phyloP scores from a whole-genome alignment of 2,329 filamentous ascomycete genomes.

The Teratosphaeriaceae sp. region DNA sequence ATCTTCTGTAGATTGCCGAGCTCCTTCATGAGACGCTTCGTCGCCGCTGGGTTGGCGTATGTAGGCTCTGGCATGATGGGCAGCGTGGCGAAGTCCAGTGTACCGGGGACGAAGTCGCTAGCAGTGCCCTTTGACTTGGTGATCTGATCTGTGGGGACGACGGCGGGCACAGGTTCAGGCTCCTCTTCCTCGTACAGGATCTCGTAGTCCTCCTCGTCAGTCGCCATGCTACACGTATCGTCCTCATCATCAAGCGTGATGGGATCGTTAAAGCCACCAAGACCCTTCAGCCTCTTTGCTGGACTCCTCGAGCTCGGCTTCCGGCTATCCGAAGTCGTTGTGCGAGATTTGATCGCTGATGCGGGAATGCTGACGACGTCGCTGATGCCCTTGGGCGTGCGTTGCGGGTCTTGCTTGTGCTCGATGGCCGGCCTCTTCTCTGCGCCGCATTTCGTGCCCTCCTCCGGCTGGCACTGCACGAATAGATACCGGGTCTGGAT shows the following conservation, averaged over 20 bases:
- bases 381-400: conserved; percentile 36
- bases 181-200: conserved; percentile 31
- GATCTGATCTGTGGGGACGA: not conserved
- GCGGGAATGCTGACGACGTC: conserved; percentile 46
- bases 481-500: conserved; percentile 86
- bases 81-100: conserved; percentile 55
- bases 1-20: conserved; percentile 57
- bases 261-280: conserved; percentile 27
- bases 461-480: conserved; percentile 35
- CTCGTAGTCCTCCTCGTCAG: conserved; percentile 41
- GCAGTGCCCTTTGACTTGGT: conserved; percentile 2
- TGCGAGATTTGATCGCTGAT: conserved; percentile 43
- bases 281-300: conserved; percentile 19
- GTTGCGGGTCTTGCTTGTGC: conserved; percentile 34
- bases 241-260: conserved; percentile 34
- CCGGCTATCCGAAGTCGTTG: conserved; percentile 8
- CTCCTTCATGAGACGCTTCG: conserved; percentile 57
- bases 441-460: no score
- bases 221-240: conserved; percentile 42
- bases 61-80: conserved; percentile 58
- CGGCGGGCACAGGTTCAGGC: conserved; percentile 8
- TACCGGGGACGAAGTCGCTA: conserved; percentile 20
- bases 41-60: conserved; percentile 58
- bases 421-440: conserved; percentile 13
- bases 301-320: conserved; percentile 13